Percentiles rank a stretch among this genome's conserved stretches.
These are phyloP conservation scores for Ogataea ganodermae DNA, from an alignment of 805 yeast species.

Conservation along the genomic window DNA sequence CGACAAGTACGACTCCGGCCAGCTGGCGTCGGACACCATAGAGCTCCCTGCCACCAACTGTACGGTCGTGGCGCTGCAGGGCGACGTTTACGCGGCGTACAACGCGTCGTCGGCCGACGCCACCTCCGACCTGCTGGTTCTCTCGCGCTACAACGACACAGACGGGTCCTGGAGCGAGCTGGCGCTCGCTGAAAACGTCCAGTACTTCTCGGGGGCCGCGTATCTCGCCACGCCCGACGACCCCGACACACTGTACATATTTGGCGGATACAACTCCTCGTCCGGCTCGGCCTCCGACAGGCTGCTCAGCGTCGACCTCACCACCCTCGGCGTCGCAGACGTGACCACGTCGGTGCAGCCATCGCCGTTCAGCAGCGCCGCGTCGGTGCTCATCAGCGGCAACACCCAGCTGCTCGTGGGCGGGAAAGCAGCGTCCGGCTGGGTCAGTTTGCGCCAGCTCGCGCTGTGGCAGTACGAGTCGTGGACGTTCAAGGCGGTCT, in stretches of 20 bases:
- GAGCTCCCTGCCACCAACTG: conserved; percentile 27
- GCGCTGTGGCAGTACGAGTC: conserved; percentile 71
- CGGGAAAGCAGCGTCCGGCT: conserved; percentile 61
- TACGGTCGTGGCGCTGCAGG: conserved; percentile 21
- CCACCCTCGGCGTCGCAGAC: conserved; percentile 36
- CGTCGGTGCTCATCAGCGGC: conserved; percentile 44
- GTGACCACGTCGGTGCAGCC: conserved; percentile 55
- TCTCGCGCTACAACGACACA: conserved; percentile 21
- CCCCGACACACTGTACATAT: conserved; percentile 47
- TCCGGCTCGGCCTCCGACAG: conserved; percentile 39
- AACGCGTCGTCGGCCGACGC: too few species aligned
- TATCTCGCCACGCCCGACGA: conserved; percentile 44
- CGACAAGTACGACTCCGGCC: conserved; percentile 25
- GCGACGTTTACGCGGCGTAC: conserved; percentile 30
- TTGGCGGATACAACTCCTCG: conserved; percentile 48
- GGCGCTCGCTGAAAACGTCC: conserved; percentile 15
- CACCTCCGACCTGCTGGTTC: conserved; percentile 3
- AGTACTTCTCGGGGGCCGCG: conserved; percentile 37
- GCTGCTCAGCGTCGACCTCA: conserved; percentile 46
- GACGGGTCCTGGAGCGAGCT: conserved; percentile 27
- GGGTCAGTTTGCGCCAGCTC: conserved; percentile 72
- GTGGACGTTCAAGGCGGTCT: conserved; percentile 60
- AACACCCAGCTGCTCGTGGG: conserved; percentile 60
- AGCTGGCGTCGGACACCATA: conserved; percentile 14
- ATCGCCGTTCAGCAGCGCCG: conserved; percentile 55